These are phyloP conservation scores for Elsinoe necatrix DNA, from an alignment of 2,329 filamentous ascomycete species.

Conservation along the genomic window DNA sequence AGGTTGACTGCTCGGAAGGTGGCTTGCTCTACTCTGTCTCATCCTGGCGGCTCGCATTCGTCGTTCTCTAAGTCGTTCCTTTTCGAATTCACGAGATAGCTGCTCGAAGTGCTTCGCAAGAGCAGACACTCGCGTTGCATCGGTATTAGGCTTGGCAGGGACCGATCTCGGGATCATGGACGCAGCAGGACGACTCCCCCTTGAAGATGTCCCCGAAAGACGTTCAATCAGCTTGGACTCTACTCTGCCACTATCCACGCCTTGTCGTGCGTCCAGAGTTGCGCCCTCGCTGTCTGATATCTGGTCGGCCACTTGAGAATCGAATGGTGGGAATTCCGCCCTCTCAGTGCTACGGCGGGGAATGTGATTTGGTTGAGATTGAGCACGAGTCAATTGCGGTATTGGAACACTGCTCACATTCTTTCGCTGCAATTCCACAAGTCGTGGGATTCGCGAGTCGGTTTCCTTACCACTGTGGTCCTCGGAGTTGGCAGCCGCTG, in stretches of 20 bases:
- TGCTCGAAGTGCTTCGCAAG: constrained; percentile 95
- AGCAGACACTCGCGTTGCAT: constrained; percentile 67
- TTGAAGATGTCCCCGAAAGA: constrained; percentile 56
- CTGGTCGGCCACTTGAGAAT: constrained; percentile 8
- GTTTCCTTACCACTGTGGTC: constrained; percentile 21
- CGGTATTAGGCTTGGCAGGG: constrained; percentile 55
- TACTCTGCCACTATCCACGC: constrained; percentile 27
- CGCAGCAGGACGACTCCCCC: constrained; percentile 33
- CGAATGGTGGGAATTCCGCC: neutral
- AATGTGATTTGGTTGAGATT: constrained; percentile 41
- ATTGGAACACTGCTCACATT: constrained; percentile 26
- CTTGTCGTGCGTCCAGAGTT: constrained; percentile 10
- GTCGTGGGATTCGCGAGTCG: constrained; percentile 31
- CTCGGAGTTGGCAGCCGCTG: constrained; percentile 22
- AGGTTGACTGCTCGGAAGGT: constrained; percentile 84
- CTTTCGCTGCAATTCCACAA: constrained; percentile 26
- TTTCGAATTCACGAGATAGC: constrained; percentile 90
- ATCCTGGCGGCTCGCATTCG: constrained; percentile 71
- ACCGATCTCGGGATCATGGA: constrained; percentile 87
- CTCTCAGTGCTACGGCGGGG: constrained; percentile 21
- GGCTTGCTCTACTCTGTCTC: constrained; percentile 70
- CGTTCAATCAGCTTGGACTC: constrained; percentile 75
- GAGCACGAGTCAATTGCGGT: constrained; percentile 42
- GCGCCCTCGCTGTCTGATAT: constrained; percentile 11
- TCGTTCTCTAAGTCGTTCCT: constrained; percentile 79